Evolutionary conservation across 1,284 basidiomycete species (phyloP).

Genomic region (Volvariella volvacea): DNA sequence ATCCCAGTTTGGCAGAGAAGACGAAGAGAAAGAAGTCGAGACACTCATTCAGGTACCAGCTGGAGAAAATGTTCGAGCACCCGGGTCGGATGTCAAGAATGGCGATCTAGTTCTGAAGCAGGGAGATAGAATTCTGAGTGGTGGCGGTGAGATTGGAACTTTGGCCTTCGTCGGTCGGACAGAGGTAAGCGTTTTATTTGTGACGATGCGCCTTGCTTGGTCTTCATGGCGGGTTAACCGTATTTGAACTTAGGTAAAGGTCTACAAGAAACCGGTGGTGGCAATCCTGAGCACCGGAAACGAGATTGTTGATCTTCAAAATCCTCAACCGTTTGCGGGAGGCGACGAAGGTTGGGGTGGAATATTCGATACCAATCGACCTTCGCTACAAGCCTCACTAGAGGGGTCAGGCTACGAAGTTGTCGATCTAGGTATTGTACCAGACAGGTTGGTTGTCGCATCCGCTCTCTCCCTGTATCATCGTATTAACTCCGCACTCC

Average conservation of each 20-base stretch:
- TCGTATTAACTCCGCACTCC: neutral
- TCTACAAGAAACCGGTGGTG: slow-evolving; percentile 66
- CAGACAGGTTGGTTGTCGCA: slow-evolving; percentile 61
- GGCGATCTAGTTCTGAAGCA: slow-evolving; percentile 64
- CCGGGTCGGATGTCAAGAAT: slow-evolving; percentile 67
- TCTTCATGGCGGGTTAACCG: too few relatives aligned
- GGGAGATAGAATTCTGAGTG: slow-evolving; percentile 53
- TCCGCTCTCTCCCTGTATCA: slow-evolving; percentile 4
- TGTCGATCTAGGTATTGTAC: slow-evolving; percentile 74
- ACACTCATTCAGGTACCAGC: slow-evolving; percentile 55
- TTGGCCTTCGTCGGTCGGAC: slow-evolving; percentile 72
- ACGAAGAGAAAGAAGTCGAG: slow-evolving; percentile 67
- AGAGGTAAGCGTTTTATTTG: slow-evolving; percentile 40
- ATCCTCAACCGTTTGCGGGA: slow-evolving; percentile 20
- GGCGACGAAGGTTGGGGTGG: slow-evolving; percentile 52
- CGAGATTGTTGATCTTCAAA: slow-evolving; percentile 67
- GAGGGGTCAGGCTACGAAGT: slow-evolving; percentile 73
- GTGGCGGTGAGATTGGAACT: slow-evolving; percentile 84
- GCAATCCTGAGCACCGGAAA: slow-evolving; percentile 84
- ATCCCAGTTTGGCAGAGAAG: slow-evolving; percentile 31
- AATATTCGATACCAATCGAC: slow-evolving; percentile 81
- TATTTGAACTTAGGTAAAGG: too few relatives aligned
- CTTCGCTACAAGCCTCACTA: slow-evolving; percentile 65
- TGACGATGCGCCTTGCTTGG: too few relatives aligned
- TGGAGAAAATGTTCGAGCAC: slow-evolving; percentile 69